Conservation (phyloP, 345 rosid species). For the Citrus sp. region DNA sequence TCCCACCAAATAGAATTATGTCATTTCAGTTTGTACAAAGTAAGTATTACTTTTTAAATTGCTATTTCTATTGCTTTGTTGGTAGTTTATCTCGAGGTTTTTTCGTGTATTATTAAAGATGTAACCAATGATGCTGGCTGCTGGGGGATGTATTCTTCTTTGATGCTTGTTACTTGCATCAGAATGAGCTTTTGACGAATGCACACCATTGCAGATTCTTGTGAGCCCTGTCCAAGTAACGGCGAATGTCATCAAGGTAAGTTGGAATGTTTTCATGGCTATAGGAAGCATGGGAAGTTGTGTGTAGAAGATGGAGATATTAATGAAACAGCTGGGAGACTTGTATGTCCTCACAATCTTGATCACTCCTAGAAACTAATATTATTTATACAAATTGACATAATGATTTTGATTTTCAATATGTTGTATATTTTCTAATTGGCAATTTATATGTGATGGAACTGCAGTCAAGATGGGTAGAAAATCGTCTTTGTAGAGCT, state of each 20-base stretch:
- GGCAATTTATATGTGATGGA: conserved; percentile 17
- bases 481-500: conserved; percentile 51
- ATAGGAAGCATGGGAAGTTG: conserved; percentile 44
- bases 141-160: not conserved
- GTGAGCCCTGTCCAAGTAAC: conserved; percentile 73
- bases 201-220: conserved; percentile 44
- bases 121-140: not conserved
- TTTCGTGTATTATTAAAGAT: no score
- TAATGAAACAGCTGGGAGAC: conserved; percentile 63
- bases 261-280: conserved; percentile 68
- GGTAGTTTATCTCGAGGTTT: no score
- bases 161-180: not conserved
- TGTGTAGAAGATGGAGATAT: conserved; percentile 87
- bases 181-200: not conserved
- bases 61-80: no score
- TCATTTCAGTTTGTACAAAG: no score
- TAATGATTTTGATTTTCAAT: not conserved
- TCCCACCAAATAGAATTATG: no score
- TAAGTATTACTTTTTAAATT: no score
- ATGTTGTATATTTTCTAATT: conserved; percentile 16
- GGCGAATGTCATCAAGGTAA: conserved; percentile 67
- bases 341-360: conserved; percentile 54
- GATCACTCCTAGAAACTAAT: conserved; percentile 21
- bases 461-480: conserved; percentile 55
- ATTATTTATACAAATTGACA: not conserved